A percentile compares a stretch with the other conserved stretches of the same genome.
Evolutionary conservation across 2,329 filamentous ascomycete species (phyloP).

Genomic region (Diaporthe ampelina): DNA sequence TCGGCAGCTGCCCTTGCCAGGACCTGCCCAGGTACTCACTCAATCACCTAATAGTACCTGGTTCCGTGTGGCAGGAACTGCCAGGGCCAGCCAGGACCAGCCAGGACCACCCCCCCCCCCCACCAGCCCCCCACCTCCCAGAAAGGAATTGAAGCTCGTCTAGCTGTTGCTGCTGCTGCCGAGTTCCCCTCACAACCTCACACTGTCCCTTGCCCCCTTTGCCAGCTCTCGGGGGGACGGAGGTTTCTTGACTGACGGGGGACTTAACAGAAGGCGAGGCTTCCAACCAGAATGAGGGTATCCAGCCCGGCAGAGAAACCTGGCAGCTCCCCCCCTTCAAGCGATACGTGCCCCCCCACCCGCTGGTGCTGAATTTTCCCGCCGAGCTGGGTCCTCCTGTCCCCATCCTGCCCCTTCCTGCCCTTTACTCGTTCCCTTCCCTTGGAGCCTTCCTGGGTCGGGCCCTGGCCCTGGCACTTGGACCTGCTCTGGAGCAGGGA

Average conservation of each 20-base stretch:
- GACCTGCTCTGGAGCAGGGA: slow-evolving; percentile 24
- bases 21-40: too few relatives aligned
- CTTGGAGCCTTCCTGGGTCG: slow-evolving; percentile 1
- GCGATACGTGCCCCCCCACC: not conserved
- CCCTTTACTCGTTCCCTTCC: not conserved
- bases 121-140: slow-evolving; percentile 5
- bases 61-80: not conserved
- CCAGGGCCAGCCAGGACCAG: not conserved
- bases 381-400: slow-evolving; percentile 14
- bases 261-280: not conserved
- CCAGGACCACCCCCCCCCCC: not conserved
- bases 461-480: slow-evolving; percentile 21
- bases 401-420: not conserved
- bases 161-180: slow-evolving; percentile 3
- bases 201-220: slow-evolving; percentile 1
- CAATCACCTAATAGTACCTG: too few relatives aligned
- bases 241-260: not conserved
- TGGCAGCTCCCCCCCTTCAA: not conserved
- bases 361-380: slow-evolving; percentile 15
- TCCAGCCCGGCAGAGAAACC: not conserved
- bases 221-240: not conserved
- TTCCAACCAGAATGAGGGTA: not conserved
- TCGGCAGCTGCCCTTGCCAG: slow-evolving; percentile 9
- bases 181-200: slow-evolving; percentile 15
- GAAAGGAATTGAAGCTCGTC: slow-evolving; percentile 19